Percentiles rank a stretch among this genome's conserved stretches.
Evolutionary conservation across 768 basidiomycete species (phyloP).

Genomic region (Tubosaeta brunneosetosa): DNA sequence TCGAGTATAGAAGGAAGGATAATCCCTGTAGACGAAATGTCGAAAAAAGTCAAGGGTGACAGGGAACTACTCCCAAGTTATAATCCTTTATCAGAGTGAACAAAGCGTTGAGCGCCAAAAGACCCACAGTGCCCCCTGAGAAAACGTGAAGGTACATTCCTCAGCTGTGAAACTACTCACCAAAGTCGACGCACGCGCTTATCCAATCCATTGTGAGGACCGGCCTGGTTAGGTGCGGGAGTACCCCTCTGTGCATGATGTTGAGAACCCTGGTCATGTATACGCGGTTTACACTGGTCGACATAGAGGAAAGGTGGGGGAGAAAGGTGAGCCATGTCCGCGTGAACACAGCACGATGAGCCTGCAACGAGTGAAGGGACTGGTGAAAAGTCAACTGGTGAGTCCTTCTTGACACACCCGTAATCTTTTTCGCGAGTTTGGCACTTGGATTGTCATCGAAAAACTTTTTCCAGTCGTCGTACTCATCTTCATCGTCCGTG

Average conservation of each 20-base stretch:
- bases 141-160: not conserved
- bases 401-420: conserved; percentile 42
- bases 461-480: conserved; percentile 73
- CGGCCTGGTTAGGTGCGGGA: conserved; percentile 78
- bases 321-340: conserved; percentile 74
- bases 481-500: conserved; percentile 40
- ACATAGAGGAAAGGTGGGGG: conserved; percentile 46
- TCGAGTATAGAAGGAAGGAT: conserved; percentile 90
- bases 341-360: conserved; percentile 79
- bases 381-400: conserved; percentile 71
- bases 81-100: conserved; percentile 90
- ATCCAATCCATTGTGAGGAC: conserved; percentile 92
- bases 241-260: conserved; percentile 76
- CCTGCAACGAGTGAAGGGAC: conserved; percentile 67
- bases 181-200: conserved; percentile 74
- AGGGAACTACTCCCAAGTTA: conserved; percentile 64
- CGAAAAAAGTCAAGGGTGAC: conserved; percentile 1
- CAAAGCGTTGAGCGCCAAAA: conserved; percentile 87
- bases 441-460: conserved; percentile 60
- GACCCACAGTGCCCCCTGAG: conserved; percentile 75
- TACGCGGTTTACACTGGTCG: conserved; percentile 28
- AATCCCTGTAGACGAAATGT: conserved; percentile 58
- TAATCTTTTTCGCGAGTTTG: conserved; percentile 34
- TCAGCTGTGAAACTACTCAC: conserved; percentile 35
- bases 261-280: conserved; percentile 59